Percentiles rank a stretch among this genome's conserved stretches.
These are phyloP conservation scores for Telopea speciosissima DNA, from an alignment of 177 flowering plant species.

Conservation along the genomic window DNA sequence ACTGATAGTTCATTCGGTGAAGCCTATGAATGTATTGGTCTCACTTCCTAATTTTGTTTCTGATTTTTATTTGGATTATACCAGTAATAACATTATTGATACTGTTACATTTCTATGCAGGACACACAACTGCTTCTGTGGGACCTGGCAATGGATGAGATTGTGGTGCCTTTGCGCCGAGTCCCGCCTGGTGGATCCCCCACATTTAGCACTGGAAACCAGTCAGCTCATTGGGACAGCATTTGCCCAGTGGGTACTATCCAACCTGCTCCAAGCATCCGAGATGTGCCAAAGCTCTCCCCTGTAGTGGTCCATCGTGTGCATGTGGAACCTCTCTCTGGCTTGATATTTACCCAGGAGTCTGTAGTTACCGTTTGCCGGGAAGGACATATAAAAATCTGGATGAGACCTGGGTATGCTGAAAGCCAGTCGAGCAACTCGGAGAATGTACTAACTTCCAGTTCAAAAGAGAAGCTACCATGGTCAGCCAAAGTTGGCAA, in stretches of 20 bases:
- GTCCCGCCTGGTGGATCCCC: slow-evolving; percentile 88
- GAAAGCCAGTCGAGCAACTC: slow-evolving; percentile 55
- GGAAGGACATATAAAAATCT: slow-evolving; percentile 87
- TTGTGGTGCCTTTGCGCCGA: slow-evolving; percentile 89
- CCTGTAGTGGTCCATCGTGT: slow-evolving; percentile 89
- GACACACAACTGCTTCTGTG: slow-evolving; percentile 92
- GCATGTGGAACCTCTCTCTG: slow-evolving; percentile 88
- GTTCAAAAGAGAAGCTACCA: slow-evolving; percentile 47
- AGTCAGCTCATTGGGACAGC: slow-evolving; percentile 83
- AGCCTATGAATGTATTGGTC: no score
- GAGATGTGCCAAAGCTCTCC: slow-evolving; percentile 92
- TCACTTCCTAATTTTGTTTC: neutral
- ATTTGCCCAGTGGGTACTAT: slow-evolving; percentile 63
- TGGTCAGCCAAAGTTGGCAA: slow-evolving; percentile 35
- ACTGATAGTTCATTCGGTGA: no score
- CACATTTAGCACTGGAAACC: slow-evolving; percentile 77
- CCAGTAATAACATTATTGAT: neutral
- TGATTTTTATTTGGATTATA: neutral
- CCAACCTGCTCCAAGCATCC: slow-evolving; percentile 91
- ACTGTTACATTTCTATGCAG: slow-evolving; percentile 30
- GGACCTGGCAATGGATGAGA: slow-evolving; percentile 94
- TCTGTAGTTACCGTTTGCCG: slow-evolving; percentile 81
- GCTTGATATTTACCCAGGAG: slow-evolving; percentile 73
- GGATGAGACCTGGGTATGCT: slow-evolving; percentile 75
- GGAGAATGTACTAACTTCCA: slow-evolving; percentile 37